Percentiles rank a stretch among this genome's conserved stretches.
These are phyloP conservation scores for Emericellopsis cladophorae DNA, from an alignment of 2,329 filamentous ascomycete species.

Conservation along the genomic window DNA sequence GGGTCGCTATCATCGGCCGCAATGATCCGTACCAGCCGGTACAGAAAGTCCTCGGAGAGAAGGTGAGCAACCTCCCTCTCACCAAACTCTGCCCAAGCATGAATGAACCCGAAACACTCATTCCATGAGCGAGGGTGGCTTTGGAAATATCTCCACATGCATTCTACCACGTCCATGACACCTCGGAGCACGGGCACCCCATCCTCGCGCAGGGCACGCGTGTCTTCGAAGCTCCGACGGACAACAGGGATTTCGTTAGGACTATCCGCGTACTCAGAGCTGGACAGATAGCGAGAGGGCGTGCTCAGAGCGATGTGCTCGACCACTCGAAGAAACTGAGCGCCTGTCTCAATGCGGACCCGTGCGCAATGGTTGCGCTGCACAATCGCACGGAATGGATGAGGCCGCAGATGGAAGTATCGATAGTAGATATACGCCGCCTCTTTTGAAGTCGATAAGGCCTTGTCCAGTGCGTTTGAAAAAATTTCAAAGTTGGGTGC, in stretches of 20 bases:
- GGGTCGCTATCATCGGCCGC: conserved; percentile 38
- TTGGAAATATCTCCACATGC: conserved; percentile 52
- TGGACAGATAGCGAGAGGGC: conserved; percentile 32
- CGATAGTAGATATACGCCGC: conserved; percentile 41
- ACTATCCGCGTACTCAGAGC: not conserved
- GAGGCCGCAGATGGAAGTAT: conserved; percentile 44
- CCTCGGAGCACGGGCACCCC: conserved; percentile 18
- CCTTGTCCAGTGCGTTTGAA: conserved; percentile 30
- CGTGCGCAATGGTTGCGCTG: conserved; percentile 43
- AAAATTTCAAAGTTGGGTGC: conserved; percentile 47
- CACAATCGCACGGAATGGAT: conserved; percentile 51
- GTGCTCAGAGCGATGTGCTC: conserved; percentile 33
- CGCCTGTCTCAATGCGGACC: conserved; percentile 40
- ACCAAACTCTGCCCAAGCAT: conserved; percentile 53
- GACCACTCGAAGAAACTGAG: conserved; percentile 39
- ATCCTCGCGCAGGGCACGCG: not conserved
- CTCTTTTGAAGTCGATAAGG: conserved; percentile 29
- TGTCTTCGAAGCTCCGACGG: not conserved
- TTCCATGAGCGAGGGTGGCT: conserved; percentile 55
- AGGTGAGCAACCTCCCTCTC: conserved; percentile 42
- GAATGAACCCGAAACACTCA: conserved; percentile 61
- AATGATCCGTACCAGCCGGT: conserved; percentile 45
- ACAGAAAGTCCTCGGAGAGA: conserved; percentile 48
- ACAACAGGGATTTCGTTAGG: not conserved
- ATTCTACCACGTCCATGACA: conserved; percentile 34